A percentile compares a stretch with the other conserved stretches of the same genome.
Evolutionary conservation across 2,329 filamentous ascomycete genomes (phyloP).

Genomic region (Alternaria arborescens): DNA sequence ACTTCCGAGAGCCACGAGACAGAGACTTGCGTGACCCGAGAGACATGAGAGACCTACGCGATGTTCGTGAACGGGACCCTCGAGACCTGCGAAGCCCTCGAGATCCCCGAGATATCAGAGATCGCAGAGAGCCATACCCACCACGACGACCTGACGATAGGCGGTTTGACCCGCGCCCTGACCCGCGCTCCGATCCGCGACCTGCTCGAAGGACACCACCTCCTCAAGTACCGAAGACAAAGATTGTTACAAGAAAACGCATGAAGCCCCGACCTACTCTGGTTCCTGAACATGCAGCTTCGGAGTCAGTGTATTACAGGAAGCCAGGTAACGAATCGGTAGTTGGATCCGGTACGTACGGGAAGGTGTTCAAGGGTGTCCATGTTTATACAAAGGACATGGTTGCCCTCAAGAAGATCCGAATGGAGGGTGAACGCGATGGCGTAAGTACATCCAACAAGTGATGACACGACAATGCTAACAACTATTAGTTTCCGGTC

Average conservation of each 20-base stretch:
- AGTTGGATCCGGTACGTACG: slow-evolving; percentile 93
- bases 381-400: slow-evolving; percentile 88
- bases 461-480: slow-evolving; percentile 23
- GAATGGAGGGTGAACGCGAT: slow-evolving; percentile 92
- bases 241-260: slow-evolving; percentile 72
- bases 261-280: slow-evolving; percentile 76
- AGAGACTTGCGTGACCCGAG: slow-evolving; percentile 35
- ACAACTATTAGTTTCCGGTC: slow-evolving; percentile 71
- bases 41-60: slow-evolving; percentile 24
- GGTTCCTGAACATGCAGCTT: slow-evolving; percentile 74
- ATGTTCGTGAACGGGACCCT: slow-evolving; percentile 32
- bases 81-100: slow-evolving; percentile 25
- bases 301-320: slow-evolving; percentile 90
- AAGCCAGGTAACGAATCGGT: slow-evolving; percentile 98
- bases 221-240: slow-evolving; percentile 56
- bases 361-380: slow-evolving; percentile 92
- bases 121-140: slow-evolving; percentile 42
- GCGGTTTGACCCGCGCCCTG: slow-evolving; percentile 33
- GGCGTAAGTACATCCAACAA: slow-evolving; percentile 59
- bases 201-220: slow-evolving; percentile 49
- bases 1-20: slow-evolving; percentile 29
- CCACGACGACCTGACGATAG: slow-evolving; percentile 39
- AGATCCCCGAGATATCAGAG: slow-evolving; percentile 35
- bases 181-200: slow-evolving; percentile 35
- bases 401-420: slow-evolving; percentile 88